Evolutionary conservation across 2,329 filamentous ascomycete species (phyloP).

Genomic region (Penicillium sp.): DNA sequence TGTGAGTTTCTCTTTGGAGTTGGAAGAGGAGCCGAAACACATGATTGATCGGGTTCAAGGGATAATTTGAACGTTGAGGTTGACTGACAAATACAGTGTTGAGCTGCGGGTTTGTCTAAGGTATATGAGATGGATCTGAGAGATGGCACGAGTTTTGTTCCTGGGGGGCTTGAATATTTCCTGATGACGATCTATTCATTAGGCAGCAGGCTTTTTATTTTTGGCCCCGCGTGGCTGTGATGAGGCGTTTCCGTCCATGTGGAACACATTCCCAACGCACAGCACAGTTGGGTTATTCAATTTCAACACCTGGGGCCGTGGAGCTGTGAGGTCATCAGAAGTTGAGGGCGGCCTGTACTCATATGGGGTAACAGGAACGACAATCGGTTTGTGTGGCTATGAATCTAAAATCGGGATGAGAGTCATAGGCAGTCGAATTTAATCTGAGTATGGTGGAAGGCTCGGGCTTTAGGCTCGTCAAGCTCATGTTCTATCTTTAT

Average conservation of each 20-base stretch:
- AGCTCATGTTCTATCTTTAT: no score
- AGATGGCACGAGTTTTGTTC: no score
- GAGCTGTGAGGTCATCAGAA: not conserved
- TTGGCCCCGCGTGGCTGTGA: not conserved
- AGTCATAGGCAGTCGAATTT: not conserved
- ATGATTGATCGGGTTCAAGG: not conserved
- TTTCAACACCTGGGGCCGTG: no score
- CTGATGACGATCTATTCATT: not conserved
- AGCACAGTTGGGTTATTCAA: no score
- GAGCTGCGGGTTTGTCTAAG: not conserved
- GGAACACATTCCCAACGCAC: no score
- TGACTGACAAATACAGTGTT: no score
- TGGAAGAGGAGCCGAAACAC: constrained; percentile 11
- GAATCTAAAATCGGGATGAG: not conserved
- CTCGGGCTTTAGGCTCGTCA: not conserved
- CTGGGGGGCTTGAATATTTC: not conserved
- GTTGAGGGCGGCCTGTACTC: not conserved
- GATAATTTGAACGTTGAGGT: not conserved
- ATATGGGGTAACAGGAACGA: not conserved
- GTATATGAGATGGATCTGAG: no score
- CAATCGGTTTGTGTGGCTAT: not conserved
- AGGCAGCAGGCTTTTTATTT: not conserved
- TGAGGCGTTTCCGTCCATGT: not conserved
- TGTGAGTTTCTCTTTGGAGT: not conserved
- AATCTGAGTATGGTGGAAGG: not conserved